Evolutionary conservation across 2,329 filamentous ascomycete genomes (phyloP).

Genomic region (Stemphylium vesicarium): DNA sequence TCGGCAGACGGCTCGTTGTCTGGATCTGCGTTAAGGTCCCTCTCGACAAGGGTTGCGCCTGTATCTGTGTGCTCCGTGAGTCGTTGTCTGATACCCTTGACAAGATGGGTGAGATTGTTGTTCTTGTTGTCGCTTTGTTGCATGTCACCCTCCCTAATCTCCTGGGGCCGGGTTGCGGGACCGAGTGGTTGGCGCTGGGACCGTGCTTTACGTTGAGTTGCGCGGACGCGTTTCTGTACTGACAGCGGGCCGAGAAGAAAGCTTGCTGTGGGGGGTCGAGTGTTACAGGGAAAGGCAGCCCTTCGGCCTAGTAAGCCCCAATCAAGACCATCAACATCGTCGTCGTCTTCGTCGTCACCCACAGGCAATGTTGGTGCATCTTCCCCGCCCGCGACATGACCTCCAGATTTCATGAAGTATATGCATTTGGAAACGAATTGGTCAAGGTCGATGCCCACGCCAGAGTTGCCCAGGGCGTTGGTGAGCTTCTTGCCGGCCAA

Average conservation of each 20-base stretch:
- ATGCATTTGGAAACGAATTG: conserved; percentile 92
- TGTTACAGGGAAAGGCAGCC: conserved; percentile 75
- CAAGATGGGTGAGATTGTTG: conserved; percentile 79
- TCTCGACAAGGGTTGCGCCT: conserved; percentile 51
- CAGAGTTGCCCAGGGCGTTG: conserved; percentile 73
- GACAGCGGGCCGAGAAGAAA: conserved; percentile 90
- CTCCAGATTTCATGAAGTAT: conserved; percentile 76
- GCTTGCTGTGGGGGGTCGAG: conserved; percentile 76
- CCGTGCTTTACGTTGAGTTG: conserved; percentile 69
- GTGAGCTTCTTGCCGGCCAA: conserved; percentile 79
- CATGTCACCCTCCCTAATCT: conserved; percentile 76
- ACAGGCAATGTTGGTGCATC: conserved; percentile 58
- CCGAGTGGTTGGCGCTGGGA: conserved; percentile 71
- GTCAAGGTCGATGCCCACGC: conserved; percentile 82
- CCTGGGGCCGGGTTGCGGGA: conserved; percentile 75
- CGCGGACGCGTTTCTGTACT: conserved; percentile 81
- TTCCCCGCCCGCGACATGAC: conserved; percentile 57
- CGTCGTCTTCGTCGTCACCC: conserved; percentile 67
- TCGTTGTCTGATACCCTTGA: conserved; percentile 72
- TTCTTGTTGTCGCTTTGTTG: conserved; percentile 77
- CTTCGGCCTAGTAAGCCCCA: conserved; percentile 84
- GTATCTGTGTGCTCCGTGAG: conserved; percentile 55
- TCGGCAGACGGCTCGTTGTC: conserved; percentile 43
- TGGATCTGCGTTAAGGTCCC: conserved; percentile 38
- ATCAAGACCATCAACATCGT: conserved; percentile 72